A percentile compares a stretch with the other conserved stretches of the same genome.
Evolutionary conservation across 345 rosid species (phyloP).

Genomic region (Excoecaria cochinchinensis): DNA sequence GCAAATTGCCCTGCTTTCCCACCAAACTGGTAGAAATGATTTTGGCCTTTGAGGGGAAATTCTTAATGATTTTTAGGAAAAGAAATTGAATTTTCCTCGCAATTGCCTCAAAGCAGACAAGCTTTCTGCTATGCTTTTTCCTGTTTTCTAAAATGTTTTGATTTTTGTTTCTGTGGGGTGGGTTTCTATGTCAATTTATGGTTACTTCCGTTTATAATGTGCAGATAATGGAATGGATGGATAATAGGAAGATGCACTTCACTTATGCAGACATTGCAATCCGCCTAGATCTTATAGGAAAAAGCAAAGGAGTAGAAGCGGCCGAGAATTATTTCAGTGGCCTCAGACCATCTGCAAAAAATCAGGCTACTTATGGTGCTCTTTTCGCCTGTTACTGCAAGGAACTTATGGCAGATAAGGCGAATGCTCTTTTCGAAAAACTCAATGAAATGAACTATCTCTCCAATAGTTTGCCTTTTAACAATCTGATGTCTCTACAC

Average conservation of each 20-base stretch:
- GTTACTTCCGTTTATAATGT: background rate
- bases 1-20: too few relatives aligned
- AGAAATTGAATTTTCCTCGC: too few relatives aligned
- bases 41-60: too few relatives aligned
- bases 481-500: constrained; percentile 55
- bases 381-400: constrained; percentile 66
- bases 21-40: too few relatives aligned
- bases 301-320: constrained; percentile 50
- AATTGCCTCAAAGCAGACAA: too few relatives aligned
- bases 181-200: background rate
- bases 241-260: constrained; percentile 49
- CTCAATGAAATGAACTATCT: constrained; percentile 50
- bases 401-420: constrained; percentile 48
- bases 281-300: constrained; percentile 59
- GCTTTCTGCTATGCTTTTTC: background rate
- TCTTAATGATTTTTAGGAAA: too few relatives aligned
- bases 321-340: constrained; percentile 56
- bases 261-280: constrained; percentile 45
- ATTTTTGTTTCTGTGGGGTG: background rate
- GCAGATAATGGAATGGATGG: constrained; percentile 85
- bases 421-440: constrained; percentile 47
- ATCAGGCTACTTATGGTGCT: constrained; percentile 43
- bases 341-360: constrained; percentile 40
- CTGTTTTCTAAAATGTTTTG: background rate
- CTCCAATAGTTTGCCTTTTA: constrained; percentile 41